Base-by-base conservation (phyloP, 2,329 filamentous ascomycete genomes). In the Aspergillus neoniger region DNA sequence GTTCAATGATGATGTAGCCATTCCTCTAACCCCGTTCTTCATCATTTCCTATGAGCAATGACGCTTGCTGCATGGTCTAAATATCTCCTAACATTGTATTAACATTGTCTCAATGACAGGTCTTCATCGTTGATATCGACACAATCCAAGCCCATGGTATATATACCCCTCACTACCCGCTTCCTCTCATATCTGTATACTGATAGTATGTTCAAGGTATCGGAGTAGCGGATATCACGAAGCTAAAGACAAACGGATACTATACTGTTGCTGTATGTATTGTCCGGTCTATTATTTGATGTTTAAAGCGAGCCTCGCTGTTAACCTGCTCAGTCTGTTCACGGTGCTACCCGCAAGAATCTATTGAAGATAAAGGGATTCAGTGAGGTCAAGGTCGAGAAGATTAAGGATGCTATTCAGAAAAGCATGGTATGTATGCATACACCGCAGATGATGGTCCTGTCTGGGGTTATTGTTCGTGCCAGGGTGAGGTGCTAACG, bases 311-410 rank as follows among this genome's bases (percentile, higher is more conserved):
- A 23, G 21, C 49, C 54, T 47, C 44, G 5, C 30, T 50, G 51
- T 49, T 58, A 58, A 30, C 19, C 47, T 55, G 23, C 51, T 15
- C 65, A 88, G 85, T 83, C 84, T 48, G 84, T 89, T 38, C 82
- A 87, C 64, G 79, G 81, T 15, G 84, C 85, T 15, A 88, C 85
- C 44, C 82, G 85, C 55, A 84, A 82, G 67, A 85, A 80, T 17
- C 78, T 90, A 15, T 75, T 86, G 56, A 89, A 86, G 71, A 89
- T 90, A 73, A 89, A 88, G 69, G 88, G 87, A 8, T 88, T 89
- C 74, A 89, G 86, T 59, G 87, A 89, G 70, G 80, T 86, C 69
- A 90, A 90, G 72, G 87, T 89, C 4, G 87, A 90, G 64, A 90
- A 89, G 72, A 82, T 90, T 70, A 89, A 88, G 69, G 88, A 90